These are phyloP conservation scores for Dactylellina parvicollis DNA, from an alignment of 2,329 filamentous ascomycete genomes.

Conservation along the genomic window DNA sequence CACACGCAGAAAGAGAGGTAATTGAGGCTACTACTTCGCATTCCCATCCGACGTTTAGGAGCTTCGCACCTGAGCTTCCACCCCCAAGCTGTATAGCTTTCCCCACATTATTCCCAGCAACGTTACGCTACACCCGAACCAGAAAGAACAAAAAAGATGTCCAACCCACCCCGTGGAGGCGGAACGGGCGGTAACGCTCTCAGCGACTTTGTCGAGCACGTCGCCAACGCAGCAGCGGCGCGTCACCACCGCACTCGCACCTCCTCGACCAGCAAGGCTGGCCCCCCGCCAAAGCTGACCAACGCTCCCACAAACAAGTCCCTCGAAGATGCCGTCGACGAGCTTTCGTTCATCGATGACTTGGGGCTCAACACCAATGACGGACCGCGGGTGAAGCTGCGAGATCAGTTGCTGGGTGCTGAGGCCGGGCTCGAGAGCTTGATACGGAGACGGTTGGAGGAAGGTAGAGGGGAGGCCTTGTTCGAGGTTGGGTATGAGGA, in stretches of 20 bases:
- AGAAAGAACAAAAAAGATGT: slow-evolving; percentile 9
- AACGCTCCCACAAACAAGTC: slow-evolving; percentile 60
- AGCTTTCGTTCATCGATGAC: slow-evolving; percentile 88
- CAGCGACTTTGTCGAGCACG: slow-evolving; percentile 96
- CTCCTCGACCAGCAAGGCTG: slow-evolving; percentile 13
- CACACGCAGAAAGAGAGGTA: no score
- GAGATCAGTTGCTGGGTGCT: slow-evolving; percentile 75
- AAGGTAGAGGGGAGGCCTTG: slow-evolving; percentile 87
- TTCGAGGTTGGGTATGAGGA: slow-evolving; percentile 94
- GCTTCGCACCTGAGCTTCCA: no score
- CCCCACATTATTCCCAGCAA: no score
- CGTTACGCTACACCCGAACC: no score
- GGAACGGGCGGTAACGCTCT: slow-evolving; percentile 68
- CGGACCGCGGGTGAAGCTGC: slow-evolving; percentile 70
- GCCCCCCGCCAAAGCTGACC: slow-evolving; percentile 58
- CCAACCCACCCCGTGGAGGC: slow-evolving; percentile 26
- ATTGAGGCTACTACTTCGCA: no score
- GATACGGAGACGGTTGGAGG: slow-evolving; percentile 75
- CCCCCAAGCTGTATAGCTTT: not conserved
- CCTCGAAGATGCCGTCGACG: slow-evolving; percentile 68
- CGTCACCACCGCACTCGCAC: slow-evolving; percentile 67
- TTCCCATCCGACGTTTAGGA: no score
- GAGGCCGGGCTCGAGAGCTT: slow-evolving; percentile 71
- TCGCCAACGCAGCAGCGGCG: slow-evolving; percentile 87
- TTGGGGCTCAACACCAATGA: slow-evolving; percentile 73